phyloP scores from a whole-genome alignment of 805 yeast genomes.

The Candida multigemmis region DNA sequence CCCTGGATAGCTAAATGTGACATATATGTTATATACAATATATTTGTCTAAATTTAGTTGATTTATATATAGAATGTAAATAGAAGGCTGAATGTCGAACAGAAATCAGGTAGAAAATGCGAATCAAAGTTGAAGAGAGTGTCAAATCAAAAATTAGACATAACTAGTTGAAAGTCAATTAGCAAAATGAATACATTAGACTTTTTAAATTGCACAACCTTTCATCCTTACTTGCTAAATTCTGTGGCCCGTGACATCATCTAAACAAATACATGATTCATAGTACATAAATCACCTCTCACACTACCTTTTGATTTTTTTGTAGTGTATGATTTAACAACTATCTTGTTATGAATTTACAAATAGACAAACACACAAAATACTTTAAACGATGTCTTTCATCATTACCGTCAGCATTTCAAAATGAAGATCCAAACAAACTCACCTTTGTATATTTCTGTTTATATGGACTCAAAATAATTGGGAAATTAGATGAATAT shows the following conservation, averaged over 20 bases:
- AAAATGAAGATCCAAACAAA: constrained; percentile 60
- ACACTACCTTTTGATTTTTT: background rate
- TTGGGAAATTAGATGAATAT: too few relatives aligned
- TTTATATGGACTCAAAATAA: constrained; percentile 47
- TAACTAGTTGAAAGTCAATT: background rate
- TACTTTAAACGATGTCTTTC: constrained; percentile 45
- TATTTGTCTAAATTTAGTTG: too few relatives aligned
- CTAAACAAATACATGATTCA: background rate
- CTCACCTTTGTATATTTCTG: constrained; percentile 66
- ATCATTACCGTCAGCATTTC: constrained; percentile 45
- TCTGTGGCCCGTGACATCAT: background rate
- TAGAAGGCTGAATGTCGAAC: too few relatives aligned
- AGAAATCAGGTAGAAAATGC: too few relatives aligned
- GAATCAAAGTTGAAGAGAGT: too few relatives aligned
- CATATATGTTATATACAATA: too few relatives aligned
- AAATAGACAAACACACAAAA: constrained; percentile 24
- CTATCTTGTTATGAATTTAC: constrained; percentile 3
- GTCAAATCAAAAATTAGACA: too few relatives aligned
- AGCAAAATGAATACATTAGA: background rate
- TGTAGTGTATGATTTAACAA: background rate
- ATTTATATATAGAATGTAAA: too few relatives aligned
- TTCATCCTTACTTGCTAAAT: background rate
- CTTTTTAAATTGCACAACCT: constrained; percentile 2
- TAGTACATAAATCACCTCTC: background rate
- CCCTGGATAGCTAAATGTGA: too few relatives aligned